Percentiles rank a stretch among this genome's conserved stretches.
Evolutionary conservation across 1,139 yeast genomes (phyloP).

Genomic region (Zygoascus sp.): DNA sequence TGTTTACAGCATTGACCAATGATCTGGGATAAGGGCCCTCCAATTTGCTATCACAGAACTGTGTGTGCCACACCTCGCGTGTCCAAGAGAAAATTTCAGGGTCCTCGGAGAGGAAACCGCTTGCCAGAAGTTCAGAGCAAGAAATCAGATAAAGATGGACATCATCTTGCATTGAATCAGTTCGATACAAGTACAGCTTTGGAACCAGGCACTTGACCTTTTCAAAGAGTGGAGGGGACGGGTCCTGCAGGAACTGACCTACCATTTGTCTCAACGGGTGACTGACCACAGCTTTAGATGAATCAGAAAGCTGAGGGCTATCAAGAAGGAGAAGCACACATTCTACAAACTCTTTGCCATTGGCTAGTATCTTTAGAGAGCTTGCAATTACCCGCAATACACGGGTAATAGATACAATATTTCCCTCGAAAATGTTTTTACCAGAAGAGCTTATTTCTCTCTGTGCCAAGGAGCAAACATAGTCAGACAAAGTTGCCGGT

Average conservation of each 20-base stretch:
- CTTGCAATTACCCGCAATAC: background rate
- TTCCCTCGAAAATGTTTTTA: background rate
- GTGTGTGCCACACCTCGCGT: conserved; percentile 15
- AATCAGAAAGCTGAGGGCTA: background rate
- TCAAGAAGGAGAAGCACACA: background rate
- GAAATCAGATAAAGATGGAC: background rate
- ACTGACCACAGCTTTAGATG: conserved; percentile 3
- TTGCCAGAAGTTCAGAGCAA: conserved; percentile 9
- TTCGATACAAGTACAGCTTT: background rate
- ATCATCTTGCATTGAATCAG: conserved; percentile 1
- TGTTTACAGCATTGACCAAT: conserved; percentile 16
- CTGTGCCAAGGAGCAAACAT: background rate
- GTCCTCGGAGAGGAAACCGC: conserved; percentile 12
- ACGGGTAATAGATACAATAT: background rate
- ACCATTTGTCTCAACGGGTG: conserved; percentile 3
- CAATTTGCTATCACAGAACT: conserved; percentile 9
- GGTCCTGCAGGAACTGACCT: background rate
- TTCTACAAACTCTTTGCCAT: background rate
- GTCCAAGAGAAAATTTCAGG: conserved; percentile 3
- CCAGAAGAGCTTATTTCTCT: background rate
- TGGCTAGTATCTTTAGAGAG: background rate
- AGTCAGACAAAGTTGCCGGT: background rate
- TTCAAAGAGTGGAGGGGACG: background rate
- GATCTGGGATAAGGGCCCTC: conserved; percentile 16
- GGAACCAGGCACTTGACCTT: background rate